phyloP scores from a whole-genome alignment of 257 asterid genomes.

The Solanum arcanum region DNA sequence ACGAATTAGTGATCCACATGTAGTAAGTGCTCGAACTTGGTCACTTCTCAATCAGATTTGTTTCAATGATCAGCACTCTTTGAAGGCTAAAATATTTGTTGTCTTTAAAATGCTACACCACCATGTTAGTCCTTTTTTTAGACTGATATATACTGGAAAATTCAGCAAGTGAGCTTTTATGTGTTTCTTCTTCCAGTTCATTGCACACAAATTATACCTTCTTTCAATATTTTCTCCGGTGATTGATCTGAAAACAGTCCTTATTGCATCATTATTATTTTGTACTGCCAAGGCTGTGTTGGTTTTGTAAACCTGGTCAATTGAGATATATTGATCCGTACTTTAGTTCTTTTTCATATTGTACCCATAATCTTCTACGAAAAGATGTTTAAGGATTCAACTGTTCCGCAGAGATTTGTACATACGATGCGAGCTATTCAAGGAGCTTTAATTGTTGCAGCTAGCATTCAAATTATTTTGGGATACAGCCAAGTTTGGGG shows the following conservation, averaged over 20 bases:
- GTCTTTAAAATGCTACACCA: neutral
- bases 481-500: constrained; percentile 99
- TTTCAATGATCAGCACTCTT: neutral
- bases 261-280: neutral
- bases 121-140: neutral
- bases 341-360: neutral
- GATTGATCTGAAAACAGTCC: neutral
- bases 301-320: neutral
- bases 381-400: neutral
- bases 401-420: constrained; percentile 51
- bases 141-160: neutral
- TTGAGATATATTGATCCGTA: neutral
- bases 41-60: neutral
- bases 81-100: neutral
- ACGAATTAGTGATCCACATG: constrained; percentile 57
- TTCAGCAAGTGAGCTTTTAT: neutral
- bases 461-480: constrained; percentile 80
- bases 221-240: neutral
- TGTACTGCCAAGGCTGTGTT: neutral
- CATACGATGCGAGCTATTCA: constrained; percentile 95
- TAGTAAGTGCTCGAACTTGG: constrained; percentile 23
- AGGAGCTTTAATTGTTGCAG: constrained; percentile 90
- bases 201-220: neutral
- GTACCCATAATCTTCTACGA: neutral
- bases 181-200: neutral